Base-by-base conservation (phyloP, 257 asterid species). In the Solanum chaucha region DNA sequence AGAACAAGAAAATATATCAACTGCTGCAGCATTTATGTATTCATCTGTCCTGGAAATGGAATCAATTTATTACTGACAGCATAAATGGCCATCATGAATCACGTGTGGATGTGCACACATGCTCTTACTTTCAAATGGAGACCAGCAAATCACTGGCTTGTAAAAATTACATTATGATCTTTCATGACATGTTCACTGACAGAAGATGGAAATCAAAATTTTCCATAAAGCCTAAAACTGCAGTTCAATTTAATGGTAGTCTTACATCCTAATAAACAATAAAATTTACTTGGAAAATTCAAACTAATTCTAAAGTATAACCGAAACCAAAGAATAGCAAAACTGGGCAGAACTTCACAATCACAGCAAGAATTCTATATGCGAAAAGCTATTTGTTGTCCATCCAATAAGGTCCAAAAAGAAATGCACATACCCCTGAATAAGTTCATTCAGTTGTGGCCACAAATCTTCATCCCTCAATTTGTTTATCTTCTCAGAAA, bases 391-490 rank as follows among this genome's bases (percentile, higher is more conserved):
- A 40, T 75, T 22, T 40, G 83, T 75, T 75, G 24, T 32, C 24
- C 13, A 40, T 40, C 11, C 12, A 38, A 40, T 12, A 75, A 75
- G 34, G 59, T 22, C 22, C 83, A 85, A 51, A 86, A 38, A 86
- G 80, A 40, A 24, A 11, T 55, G 59, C 38, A 85, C 95, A 15
- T 94, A 96, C 99, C 98, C 98, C 85, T 94, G 95, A 91, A 95
- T 93, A 87, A 94, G 92, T 86, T 94, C 98, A 87, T 92, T 94
- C 67, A 95, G 93, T 90, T 93, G 98, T 22, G 98, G 98, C 99
- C 99, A 96, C 89, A 95, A 89, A 78, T 95, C 99, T 58, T 95
- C 96, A 48, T 96, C 99, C 89, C 99, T 94, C 94, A 96, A 87
- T 78, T 24, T 90, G 90, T 94, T 94, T 88, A 96, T 95, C 94